phyloP scores from a whole-genome alignment of 108 stramenopile genomes.

The Fragilariopsis cylindrus region DNA sequence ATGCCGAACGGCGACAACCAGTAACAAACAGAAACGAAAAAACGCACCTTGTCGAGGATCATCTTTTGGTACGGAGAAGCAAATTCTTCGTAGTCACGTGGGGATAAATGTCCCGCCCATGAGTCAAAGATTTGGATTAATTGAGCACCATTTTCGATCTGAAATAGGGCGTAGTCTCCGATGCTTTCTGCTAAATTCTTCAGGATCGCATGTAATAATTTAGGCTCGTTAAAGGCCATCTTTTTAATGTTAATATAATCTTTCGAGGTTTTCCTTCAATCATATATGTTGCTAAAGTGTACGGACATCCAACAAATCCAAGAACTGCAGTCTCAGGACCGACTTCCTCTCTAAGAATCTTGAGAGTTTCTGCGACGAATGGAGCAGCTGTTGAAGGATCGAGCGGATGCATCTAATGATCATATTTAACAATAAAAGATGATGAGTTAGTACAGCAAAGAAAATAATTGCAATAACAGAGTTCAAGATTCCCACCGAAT shows the following conservation, averaged over 20 bases:
- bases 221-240: slow-evolving; percentile 91
- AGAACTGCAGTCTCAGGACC: slow-evolving; percentile 92
- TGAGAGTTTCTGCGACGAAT: slow-evolving; percentile 90
- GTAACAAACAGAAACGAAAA: background rate
- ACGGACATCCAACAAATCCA: slow-evolving; percentile 99
- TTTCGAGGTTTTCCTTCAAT: slow-evolving; percentile 96
- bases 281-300: slow-evolving; percentile 97
- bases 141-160: slow-evolving; percentile 97
- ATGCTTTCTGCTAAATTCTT: slow-evolving; percentile 87
- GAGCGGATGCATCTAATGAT: slow-evolving; percentile 74
- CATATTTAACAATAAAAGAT: background rate
- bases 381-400: slow-evolving; percentile 82
- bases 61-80: slow-evolving; percentile 94
- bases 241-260: slow-evolving; percentile 93
- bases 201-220: slow-evolving; percentile 87
- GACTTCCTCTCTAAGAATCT: slow-evolving; percentile 83
- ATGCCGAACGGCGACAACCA: background rate
- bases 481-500: background rate
- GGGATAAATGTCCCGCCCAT: slow-evolving; percentile 96
- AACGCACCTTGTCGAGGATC: slow-evolving; percentile 78
- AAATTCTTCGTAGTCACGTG: slow-evolving; percentile 93
- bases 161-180: slow-evolving; percentile 92
- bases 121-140: slow-evolving; percentile 99
- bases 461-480: background rate
- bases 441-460: background rate